These are phyloP conservation scores for Setomelanomma holmii DNA, from an alignment of 2,329 filamentous ascomycete genomes.

Conservation along the genomic window DNA sequence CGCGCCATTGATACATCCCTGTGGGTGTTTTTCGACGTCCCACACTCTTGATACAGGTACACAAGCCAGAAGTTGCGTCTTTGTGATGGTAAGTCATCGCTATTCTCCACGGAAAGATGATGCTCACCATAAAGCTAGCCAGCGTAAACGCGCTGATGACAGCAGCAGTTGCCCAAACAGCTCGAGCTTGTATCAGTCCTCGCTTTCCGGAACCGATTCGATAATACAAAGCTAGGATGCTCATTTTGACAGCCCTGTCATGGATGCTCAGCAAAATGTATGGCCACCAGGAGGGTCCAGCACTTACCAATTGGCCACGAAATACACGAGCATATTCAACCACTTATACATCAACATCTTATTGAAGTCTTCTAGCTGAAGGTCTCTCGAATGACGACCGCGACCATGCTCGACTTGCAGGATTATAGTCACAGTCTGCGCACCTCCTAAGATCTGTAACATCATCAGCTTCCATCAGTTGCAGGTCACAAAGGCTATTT, in stretches of 20 bases:
- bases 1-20: conserved; percentile 26
- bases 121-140: conserved; percentile 29
- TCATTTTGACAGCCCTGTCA: conserved; percentile 40
- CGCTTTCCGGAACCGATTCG: conserved; percentile 33
- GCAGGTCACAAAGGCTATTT: background rate
- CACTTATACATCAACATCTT: conserved; percentile 36
- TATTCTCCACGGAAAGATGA: background rate
- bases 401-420: conserved; percentile 35
- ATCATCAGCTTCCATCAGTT: background rate
- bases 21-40: conserved; percentile 20
- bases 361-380: conserved; percentile 25
- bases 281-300: too few relatives aligned
- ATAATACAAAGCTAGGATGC: conserved; percentile 37
- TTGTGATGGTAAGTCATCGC: background rate
- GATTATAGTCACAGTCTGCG: conserved; percentile 33
- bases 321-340: conserved; percentile 37
- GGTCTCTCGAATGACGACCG: conserved; percentile 25
- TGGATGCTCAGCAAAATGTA: too few relatives aligned
- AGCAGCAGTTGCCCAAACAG: conserved; percentile 28
- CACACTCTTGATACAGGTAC: conserved; percentile 26
- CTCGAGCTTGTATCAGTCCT: conserved; percentile 27
- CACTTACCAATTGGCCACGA: conserved; percentile 33
- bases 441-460: conserved; percentile 26
- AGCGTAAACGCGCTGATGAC: conserved; percentile 29
- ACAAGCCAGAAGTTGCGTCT: conserved; percentile 32